Conservation (phyloP, 164 flowering plant species). For the Vitis riparia region DNA sequence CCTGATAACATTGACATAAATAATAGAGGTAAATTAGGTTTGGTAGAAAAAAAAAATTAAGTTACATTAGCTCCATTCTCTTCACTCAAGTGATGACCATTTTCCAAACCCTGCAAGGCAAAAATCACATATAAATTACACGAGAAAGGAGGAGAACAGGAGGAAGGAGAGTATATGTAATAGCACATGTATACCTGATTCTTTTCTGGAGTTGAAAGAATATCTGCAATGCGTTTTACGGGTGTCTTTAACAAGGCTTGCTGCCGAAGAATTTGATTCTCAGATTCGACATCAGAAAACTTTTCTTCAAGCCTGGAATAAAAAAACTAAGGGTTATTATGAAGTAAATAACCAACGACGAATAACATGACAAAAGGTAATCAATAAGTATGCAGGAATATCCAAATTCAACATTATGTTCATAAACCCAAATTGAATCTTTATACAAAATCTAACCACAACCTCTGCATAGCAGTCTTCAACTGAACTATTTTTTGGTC, state of each 20-base stretch:
- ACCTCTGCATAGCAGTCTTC: conserved; percentile 89
- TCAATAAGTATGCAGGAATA: not conserved
- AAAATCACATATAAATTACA: not conserved
- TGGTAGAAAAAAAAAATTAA: not conserved
- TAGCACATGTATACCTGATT: conserved; percentile 35
- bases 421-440: not conserved
- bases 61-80: conserved; percentile 46
- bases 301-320: conserved; percentile 80
- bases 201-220: conserved; percentile 29
- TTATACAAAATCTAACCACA: conserved; percentile 6
- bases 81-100: conserved; percentile 68
- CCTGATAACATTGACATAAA: not conserved
- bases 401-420: not conserved
- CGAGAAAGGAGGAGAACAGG: not conserved
- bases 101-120: conserved; percentile 61
- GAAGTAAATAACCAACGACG: not conserved
- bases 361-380: not conserved
- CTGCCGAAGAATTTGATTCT: conserved; percentile 76
- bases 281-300: conserved; percentile 73
- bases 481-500: conserved; percentile 76
- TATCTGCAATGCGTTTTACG: conserved; percentile 48
- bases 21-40: not conserved
- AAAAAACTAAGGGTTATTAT: not conserved
- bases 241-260: conserved; percentile 57
- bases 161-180: not conserved